phyloP scores from a whole-genome alignment of 352 stramenopile genomes.

The Plasmopara viticola region DNA sequence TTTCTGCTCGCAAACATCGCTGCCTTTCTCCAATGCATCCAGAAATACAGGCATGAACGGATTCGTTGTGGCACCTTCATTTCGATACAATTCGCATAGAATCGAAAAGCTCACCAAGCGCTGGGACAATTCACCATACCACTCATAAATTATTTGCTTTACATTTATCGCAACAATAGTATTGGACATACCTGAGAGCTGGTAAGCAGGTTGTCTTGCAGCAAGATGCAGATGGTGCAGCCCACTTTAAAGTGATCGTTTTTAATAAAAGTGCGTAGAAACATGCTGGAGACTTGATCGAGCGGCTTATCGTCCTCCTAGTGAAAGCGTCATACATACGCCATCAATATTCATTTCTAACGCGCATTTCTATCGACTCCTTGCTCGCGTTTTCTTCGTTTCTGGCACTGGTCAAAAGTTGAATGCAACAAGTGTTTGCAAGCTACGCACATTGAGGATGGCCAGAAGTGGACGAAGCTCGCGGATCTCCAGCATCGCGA shows the following conservation, averaged over 20 bases:
- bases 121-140: conserved; percentile 22
- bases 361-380: conserved; percentile 7
- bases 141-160: background rate
- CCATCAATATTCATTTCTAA: conserved; percentile 15
- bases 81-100: conserved; percentile 78
- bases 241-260: conserved; percentile 88
- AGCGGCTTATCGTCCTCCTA: conserved; percentile 83
- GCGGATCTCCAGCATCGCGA: conserved; percentile 69
- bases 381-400: background rate
- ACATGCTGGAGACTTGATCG: conserved; percentile 61
- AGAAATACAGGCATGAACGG: conserved; percentile 86
- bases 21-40: conserved; percentile 69
- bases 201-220: conserved; percentile 88
- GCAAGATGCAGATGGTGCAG: conserved; percentile 85
- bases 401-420: background rate
- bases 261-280: conserved; percentile 78
- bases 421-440: background rate
- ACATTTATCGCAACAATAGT: background rate
- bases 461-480: conserved; percentile 73
- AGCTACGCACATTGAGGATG: conserved; percentile 71
- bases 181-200: conserved; percentile 57
- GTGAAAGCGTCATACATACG: conserved; percentile 5
- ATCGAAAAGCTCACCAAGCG: conserved; percentile 84
- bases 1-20: conserved; percentile 69
- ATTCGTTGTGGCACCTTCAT: conserved; percentile 66